Evolutionary conservation across 1,139 yeast species (phyloP).

Genomic region (Pichia sp.): DNA sequence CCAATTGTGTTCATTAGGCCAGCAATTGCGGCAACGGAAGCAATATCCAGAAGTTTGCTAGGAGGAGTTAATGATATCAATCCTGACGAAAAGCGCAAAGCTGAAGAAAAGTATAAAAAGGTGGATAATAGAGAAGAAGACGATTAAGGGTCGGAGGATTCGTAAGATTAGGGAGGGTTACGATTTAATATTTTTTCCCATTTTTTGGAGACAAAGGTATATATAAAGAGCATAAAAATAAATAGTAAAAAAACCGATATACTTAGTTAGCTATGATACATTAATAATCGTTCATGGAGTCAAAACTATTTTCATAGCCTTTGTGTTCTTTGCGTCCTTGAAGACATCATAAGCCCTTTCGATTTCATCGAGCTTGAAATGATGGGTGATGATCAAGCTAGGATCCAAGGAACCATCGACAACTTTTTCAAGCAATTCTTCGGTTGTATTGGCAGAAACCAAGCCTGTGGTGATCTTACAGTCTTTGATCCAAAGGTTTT

Average conservation of each 20-base stretch:
- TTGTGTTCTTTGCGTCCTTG: slow-evolving; percentile 39
- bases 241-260: neutral
- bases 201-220: neutral
- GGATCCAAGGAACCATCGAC: slow-evolving; percentile 35
- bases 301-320: slow-evolving; percentile 40
- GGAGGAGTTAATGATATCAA: slow-evolving; percentile 82
- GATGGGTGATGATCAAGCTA: slow-evolving; percentile 54
- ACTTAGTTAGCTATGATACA: neutral
- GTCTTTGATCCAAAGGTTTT: slow-evolving; percentile 44
- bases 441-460: slow-evolving; percentile 41
- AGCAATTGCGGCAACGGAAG: slow-evolving; percentile 89
- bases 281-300: slow-evolving; percentile 11
- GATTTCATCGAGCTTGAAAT: slow-evolving; percentile 54
- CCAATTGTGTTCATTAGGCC: slow-evolving; percentile 83
- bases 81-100: slow-evolving; percentile 47
- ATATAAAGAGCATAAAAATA: neutral
- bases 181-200: too few relatives aligned
- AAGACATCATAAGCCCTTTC: slow-evolving; percentile 59
- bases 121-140: neutral
- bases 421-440: slow-evolving; percentile 34
- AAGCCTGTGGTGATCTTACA: slow-evolving; percentile 42
- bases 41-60: slow-evolving; percentile 72
- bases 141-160: neutral
- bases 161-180: neutral
- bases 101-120: slow-evolving; percentile 49